Evolutionary conservation across 2,329 filamentous ascomycete species (phyloP), one percentile per base, ranked within the genome.

Genomic region (Cladophialophora exuberans): DNA sequence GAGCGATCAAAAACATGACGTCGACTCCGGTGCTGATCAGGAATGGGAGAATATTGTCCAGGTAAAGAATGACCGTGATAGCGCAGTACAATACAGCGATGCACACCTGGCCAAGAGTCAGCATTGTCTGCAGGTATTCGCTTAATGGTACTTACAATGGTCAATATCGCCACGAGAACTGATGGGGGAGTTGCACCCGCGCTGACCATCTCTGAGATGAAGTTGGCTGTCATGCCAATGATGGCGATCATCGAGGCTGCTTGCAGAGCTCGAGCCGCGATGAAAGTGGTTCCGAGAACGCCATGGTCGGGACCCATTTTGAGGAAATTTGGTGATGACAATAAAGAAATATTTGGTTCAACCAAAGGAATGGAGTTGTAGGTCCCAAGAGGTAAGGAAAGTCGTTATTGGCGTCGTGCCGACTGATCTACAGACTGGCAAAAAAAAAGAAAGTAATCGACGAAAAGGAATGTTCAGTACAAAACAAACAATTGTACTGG

Each of bases 11-110:
- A 38, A 94, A 80, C 30, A 85, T 69, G 3, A 78, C 70, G 71
- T 97, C 92, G 46, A 87, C 74, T 10, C 72, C 82, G 1, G 84
- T 80, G 44, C 81, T 81, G 72, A 89, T 79, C 52, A 92, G 81
- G 59, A 91, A 85, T 4, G 90, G 88, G 10, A 92, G 86, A 61
- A 90, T 81, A 63, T 83, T 80, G 69, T 92, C 89, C 64, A 85
- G 79, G 73, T 90, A 93, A 62, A 92, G 87, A 69, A 95, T 90
- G 74, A 88, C 87, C 15, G 88, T 87, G 64, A 95, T 86, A 64
- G 82, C 81, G 62, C 86, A 83, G 79, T 96, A 96, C 57, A 96
- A 81, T 4, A 86, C 82, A 7, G 89, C 86, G 55, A 94, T 84
- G 73, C 83, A 88, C 25, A 89, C 84, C 90, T 95, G 59, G 10